phyloP scores from a whole-genome alignment of 768 basidiomycete genomes.

The Russula foetens region DNA sequence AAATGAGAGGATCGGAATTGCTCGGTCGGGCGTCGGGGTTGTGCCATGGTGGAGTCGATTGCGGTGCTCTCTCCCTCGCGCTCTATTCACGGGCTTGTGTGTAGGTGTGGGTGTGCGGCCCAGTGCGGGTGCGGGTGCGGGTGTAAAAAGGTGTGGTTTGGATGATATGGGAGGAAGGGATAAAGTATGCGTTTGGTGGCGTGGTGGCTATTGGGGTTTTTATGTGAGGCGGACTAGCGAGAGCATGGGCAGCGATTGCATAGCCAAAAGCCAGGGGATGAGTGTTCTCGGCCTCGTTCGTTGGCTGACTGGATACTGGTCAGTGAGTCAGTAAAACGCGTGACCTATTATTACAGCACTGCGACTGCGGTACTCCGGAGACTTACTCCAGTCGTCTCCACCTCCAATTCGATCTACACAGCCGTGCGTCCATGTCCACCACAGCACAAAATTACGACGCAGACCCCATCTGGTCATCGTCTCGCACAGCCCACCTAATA shows the following conservation, averaged over 20 bases:
- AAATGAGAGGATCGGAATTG: constrained; percentile 18
- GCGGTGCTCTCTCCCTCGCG: too few relatives aligned
- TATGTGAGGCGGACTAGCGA: not conserved
- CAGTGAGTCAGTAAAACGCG: not conserved
- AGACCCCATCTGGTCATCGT: constrained; percentile 76
- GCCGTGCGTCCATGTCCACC: not conserved
- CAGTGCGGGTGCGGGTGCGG: not conserved
- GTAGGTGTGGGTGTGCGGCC: not conserved
- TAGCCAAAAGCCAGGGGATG: not conserved
- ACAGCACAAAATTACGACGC: not conserved
- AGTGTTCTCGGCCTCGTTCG: not conserved
- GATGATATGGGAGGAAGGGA: not conserved
- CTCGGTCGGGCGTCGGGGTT: constrained; percentile 1
- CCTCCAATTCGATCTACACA: not conserved
- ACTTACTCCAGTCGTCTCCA: too few relatives aligned
- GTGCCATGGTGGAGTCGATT: too few relatives aligned
- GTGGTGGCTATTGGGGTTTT: not conserved
- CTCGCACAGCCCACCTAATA: constrained; percentile 74
- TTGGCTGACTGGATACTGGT: not conserved
- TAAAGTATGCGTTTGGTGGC: not conserved
- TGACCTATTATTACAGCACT: not conserved
- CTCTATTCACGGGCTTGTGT: too few relatives aligned
- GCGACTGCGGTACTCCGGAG: too few relatives aligned
- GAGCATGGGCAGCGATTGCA: not conserved
- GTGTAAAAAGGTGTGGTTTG: not conserved